Conservation (phyloP, 164 flowering plant genomes). For the Liquidambar formosana region DNA sequence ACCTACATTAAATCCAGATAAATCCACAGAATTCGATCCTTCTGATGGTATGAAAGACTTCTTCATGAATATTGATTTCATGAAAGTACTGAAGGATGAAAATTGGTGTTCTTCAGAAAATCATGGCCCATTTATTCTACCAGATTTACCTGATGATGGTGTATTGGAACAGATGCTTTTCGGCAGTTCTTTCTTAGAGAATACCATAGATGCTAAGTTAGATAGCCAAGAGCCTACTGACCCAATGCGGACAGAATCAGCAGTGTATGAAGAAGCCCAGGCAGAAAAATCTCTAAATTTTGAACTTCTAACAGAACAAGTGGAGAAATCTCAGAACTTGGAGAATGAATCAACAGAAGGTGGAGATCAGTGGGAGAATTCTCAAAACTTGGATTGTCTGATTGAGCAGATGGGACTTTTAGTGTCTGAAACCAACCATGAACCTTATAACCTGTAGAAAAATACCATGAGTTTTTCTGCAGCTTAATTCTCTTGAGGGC, state of each 20-base stretch:
- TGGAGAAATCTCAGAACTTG: conserved; percentile 17
- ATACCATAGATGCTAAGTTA: conserved; percentile 15
- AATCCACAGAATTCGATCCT: conserved; percentile 29
- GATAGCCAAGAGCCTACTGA: conserved; percentile 18
- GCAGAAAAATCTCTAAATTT: conserved; percentile 11
- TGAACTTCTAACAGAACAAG: conserved; percentile 11
- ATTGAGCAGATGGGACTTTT: conserved; percentile 39
- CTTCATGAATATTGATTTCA: conserved; percentile 43
- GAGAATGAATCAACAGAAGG: conserved; percentile 6
- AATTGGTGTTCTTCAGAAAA: conserved; percentile 30
- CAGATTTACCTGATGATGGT: conserved; percentile 47
- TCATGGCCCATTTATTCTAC: conserved; percentile 30
- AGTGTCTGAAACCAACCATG: conserved; percentile 21
- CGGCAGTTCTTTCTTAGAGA: conserved; percentile 28
- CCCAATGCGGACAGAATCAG: conserved; percentile 21
- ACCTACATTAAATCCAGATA: conserved; percentile 23
- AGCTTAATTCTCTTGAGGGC: no score
- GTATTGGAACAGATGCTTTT: conserved; percentile 51
- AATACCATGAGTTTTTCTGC: background rate
- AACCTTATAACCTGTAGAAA: background rate
- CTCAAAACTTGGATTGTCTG: conserved; percentile 28
- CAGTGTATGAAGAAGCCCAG: conserved; percentile 6
- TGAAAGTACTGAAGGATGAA: conserved; percentile 46
- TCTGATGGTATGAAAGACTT: conserved; percentile 50
- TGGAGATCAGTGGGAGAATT: conserved; percentile 15